These are phyloP conservation scores for Entrophospora sp. DNA, from an alignment of 192 early-diverging fungal species.

Conservation along the genomic window DNA sequence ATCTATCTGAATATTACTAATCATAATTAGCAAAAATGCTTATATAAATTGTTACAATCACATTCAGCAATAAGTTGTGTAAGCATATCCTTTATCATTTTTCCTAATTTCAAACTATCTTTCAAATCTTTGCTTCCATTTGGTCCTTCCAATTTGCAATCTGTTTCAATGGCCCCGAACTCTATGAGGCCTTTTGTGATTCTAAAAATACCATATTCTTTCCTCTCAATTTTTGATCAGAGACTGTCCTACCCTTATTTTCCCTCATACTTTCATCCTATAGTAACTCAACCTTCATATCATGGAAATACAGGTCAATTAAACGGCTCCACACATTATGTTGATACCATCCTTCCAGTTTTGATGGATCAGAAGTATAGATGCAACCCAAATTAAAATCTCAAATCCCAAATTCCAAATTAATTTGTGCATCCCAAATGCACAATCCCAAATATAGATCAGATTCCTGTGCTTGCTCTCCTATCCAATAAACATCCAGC, in stretches of 20 bases:
- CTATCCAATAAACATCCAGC: too few species aligned
- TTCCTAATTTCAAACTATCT: not conserved
- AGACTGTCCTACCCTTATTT: not conserved
- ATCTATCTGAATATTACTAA: too few species aligned
- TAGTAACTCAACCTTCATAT: conserved; percentile 3
- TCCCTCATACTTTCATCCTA: not conserved
- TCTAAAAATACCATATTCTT: conserved; percentile 5
- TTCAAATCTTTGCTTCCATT: conserved; percentile 1
- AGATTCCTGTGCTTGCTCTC: too few species aligned
- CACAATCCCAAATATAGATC: too few species aligned
- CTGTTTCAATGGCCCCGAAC: not conserved
- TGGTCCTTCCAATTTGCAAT: not conserved
- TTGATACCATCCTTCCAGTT: not conserved
- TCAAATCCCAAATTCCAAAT: too few species aligned
- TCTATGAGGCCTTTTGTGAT: not conserved
- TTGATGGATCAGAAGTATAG: conserved; percentile 1
- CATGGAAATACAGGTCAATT: not conserved
- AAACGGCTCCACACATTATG: not conserved
- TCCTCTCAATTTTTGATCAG: conserved; percentile 2
- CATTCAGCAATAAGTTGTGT: not conserved
- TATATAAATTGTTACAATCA: not conserved
- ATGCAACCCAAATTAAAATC: too few species aligned
- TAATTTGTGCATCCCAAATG: too few species aligned
- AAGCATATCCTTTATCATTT: conserved; percentile 9
- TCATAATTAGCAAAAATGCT: too few species aligned